Evolutionary conservation across 352 stramenopile species (phyloP), one percentile per base, ranked within the genome.

Genomic region (Globisporangium mamillatum): DNA sequence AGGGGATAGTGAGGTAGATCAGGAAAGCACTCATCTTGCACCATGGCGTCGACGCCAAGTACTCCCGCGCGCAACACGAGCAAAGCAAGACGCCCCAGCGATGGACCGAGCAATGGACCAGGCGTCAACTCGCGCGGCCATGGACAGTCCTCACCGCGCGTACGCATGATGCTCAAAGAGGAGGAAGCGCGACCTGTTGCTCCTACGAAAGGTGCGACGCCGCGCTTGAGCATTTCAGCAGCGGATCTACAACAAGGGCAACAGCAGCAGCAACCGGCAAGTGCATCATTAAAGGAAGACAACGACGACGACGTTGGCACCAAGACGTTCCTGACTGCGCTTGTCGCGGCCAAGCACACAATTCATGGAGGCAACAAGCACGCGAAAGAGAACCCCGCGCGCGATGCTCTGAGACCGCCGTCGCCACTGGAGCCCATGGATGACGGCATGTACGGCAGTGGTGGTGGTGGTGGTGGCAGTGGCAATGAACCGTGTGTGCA

Each of bases 361-460:
- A 38, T 53, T 8, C 60, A 69, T 24, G 4, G 20, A 20, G 58
- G n/a, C 14, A 52, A 7, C 7, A 58, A 41, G 8, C 64, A 44
- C 44, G 10, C 16, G n/a, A 46, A 22, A 18, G 10, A 8, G 6
- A 48, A 46, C 20, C 10, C 3, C 1, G 52, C 41, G 8, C 4
- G 32, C 14, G 56, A 65, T 2, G 44, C 63, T 4, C 41, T 91
- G 56, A 74, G 84, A 4, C 86, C 86, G 1, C 84, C 84, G 34
- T 94, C 86, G 9, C 82, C 86, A 10, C 68, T 92, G 4, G 86
- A 90, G 24, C 67, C 78, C 14, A 6, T 79, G 22, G 63, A 72
- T 41, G 73, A 60, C 12, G 76, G 60, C 52, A 76, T 22, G 41
- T 80, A 72, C 66, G 76, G 70, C 22, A 44, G 57, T 55, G 24